Conservation (phyloP, 139 green algal genomes). For the Coccomyxa sp. region DNA sequence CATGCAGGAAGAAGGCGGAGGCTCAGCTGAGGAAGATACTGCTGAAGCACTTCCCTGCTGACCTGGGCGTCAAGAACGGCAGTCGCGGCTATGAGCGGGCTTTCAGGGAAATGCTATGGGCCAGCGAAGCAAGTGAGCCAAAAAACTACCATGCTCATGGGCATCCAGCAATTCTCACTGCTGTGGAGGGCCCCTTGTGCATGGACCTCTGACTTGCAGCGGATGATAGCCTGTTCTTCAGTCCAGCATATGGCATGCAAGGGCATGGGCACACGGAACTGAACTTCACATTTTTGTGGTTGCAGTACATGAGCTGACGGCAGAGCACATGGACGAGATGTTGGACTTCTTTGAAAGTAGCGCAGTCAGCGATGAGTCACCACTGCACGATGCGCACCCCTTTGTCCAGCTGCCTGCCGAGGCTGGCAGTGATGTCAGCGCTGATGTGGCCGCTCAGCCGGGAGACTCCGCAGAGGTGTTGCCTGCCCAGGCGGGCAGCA, state of each 20-base stretch:
- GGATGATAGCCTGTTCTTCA: neutral
- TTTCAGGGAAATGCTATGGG: slow-evolving; percentile 1
- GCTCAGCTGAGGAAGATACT: neutral
- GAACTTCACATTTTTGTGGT: neutral
- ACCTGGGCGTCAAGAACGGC: neutral
- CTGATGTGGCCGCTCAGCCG: no score
- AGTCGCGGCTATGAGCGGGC: neutral
- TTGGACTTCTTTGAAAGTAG: neutral
- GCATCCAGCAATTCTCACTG: neutral
- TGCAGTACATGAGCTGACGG: neutral
- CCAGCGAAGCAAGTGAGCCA: neutral
- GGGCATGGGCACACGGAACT: neutral
- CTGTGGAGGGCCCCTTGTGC: neutral
- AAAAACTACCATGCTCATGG: neutral
- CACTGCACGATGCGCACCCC: neutral
- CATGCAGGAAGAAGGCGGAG: neutral
- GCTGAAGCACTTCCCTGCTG: neutral
- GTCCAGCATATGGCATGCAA: neutral
- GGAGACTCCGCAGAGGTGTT: no score
- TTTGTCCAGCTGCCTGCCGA: neutral
- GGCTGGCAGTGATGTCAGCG: no score
- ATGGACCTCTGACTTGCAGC: neutral
- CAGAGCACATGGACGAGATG: neutral
- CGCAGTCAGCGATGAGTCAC: neutral
- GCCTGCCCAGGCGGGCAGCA: no score